Base-by-base conservation (phyloP, 2,329 filamentous ascomycete species). In the Trichophyton benhamiae region DNA sequence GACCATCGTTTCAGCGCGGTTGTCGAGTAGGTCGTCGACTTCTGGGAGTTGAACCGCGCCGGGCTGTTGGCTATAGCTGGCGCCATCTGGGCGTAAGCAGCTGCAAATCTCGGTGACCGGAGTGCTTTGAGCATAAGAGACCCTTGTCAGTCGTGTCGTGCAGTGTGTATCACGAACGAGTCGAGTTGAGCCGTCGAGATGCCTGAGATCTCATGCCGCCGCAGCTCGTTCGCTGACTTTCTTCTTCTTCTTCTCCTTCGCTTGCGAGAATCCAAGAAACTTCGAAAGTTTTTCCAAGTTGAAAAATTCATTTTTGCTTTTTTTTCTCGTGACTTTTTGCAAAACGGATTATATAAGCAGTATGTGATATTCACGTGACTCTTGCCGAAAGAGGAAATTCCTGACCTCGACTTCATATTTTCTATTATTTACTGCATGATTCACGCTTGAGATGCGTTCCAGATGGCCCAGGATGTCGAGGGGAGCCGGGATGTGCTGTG, bases 1-100 rank as follows among this genome's bases (percentile, higher is more conserved):
- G 89, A 95, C 91, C 91, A 96, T 67, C 91, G 81, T 73, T 86
- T 87, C 65, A 96, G 77, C 48, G 87, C 83, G 15, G 89, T 95
- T 63, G 88, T 74, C 1, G 89, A 95, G 67, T 76, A 71, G 41
- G 69, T 66, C 3, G 67, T 63, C 11, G 66, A 60, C 7, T 63
- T 66, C 53, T 67, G 67, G 61, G 61, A 59, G 62, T 68, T 66
- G 57, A 63, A 62, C 55, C 66, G 64, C 61, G 67, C 62, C 55
- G 67, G 65, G 70, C 72, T 72, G 30, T 65, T 67, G 9, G 36
- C 36, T 20, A 58, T 42, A n/a, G 55, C 55, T 25, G 55, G 55
- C 36, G 55, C 55, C 55, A 58, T 58, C 55, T 58, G 33, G 9
- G 55, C 55, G 55, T 58, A 58, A 27, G 22, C 36, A n/a, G 55